Evolutionary conservation across 139 green algal genomes (phyloP), one percentile per base, ranked within the genome.

Genomic region (Spirogloea muscicola): DNA sequence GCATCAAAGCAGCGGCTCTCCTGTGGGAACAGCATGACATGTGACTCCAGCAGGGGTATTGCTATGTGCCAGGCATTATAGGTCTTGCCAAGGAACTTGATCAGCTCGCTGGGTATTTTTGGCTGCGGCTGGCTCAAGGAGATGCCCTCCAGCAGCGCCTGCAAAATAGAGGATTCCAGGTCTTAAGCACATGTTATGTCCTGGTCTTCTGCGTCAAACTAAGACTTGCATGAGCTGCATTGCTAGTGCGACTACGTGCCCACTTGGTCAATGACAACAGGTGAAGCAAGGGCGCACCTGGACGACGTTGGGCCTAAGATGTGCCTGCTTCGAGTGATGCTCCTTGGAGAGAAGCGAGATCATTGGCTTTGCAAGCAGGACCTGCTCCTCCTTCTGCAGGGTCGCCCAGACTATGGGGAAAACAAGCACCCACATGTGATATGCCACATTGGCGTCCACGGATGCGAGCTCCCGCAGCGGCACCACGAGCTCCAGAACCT

Each of bases 381-480:
- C 49, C 84, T 98, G 92, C 81, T 98, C 90, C 78, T 96, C 89
- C 85, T 94, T 92, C 33, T 91, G 82, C 29, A 98, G 80, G 5
- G 90, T 92, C 49, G 88, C 90, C 95, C 95, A 99, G 38, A 97
- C 90, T 68, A 99, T 98, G 76, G 95, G 95, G 84, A 98, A 98
- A 21, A 97, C 82, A 49, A 97, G 85, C 38, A 97, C 91, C 93
- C 91, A 96, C 25, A 96, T 51, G 72, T 94, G 88, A 52, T 86
- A 87, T 27, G 87, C 82, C 46, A 91, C 5, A 7, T 83, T 27
- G 2, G 85, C 44, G 46, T 96, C 92, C 3, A 76, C 67, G 9
- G 87, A 77, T 31, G 88, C 82, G 42, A 90, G 68, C 83, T 97
- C 92, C 31, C 89, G 83, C 38, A 99, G 82, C 2, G 89, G 80